Evolutionary conservation across 805 yeast genomes (phyloP), one percentile per base, ranked within the genome.

Genomic region (Torulaspora quercuum): DNA sequence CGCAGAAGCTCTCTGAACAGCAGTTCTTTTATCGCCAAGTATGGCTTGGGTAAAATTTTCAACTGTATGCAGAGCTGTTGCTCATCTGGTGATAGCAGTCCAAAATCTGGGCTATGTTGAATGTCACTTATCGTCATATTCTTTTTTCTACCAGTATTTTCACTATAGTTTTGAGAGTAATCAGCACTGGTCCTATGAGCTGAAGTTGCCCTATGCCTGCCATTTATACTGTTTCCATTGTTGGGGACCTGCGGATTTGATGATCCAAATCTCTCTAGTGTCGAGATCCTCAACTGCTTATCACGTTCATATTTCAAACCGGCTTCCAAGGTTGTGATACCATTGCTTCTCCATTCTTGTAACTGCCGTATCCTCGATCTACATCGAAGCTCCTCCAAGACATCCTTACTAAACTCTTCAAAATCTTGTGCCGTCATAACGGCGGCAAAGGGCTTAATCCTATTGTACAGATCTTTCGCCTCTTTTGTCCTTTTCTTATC

Each of bases 301-400:
- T 94, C 98, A 57, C 86, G 83, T 56, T 92, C 98, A 58, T 78
- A 92, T 58, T 80, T 83, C 21, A 69, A 63, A 4, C 97, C 98
- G 33, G 76, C 82, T 43, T 89, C 96, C 27, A 86, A 50, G 0
- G 86, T 77, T 3, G 88, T 82, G 33, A 92, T 75, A 4, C 99
- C 99, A 58, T 86, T 82, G 32, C 80, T 73, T 45, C 99, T 75
- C 87, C 95, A 94, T 55, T 82, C 90, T 61, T 92, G 98, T 19
- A 94, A 66, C 61, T 88, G 96, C 35, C 82, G 83, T 32, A 92
- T 88, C 45, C 94, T 75, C 23, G 80, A 73, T 39, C 97, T 72
- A 47, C 85, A 78, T 49, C 78, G 79, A 34, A 86, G 71, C 62
- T 92, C 98, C 8, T 77, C 76, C 28, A 87, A 50, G 44, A 88